These are phyloP conservation scores for Pichia sp. DNA, from an alignment of 1,139 yeast genomes.

Conservation along the genomic window DNA sequence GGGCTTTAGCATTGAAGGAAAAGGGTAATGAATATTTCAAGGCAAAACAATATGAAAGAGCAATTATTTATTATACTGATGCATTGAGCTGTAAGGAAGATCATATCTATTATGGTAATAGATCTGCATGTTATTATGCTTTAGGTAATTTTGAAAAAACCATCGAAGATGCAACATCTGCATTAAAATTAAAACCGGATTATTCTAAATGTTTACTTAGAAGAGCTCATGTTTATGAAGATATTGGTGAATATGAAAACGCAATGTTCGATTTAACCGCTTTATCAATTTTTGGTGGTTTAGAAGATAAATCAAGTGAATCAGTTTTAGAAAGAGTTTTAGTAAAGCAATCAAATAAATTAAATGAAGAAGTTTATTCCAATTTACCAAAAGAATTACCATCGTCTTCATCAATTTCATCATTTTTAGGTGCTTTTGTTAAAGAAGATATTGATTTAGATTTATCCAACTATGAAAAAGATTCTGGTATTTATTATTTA, in stretches of 20 bases:
- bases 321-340: slow-evolving; percentile 82
- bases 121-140: slow-evolving; percentile 93
- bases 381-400: slow-evolving; percentile 59
- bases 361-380: slow-evolving; percentile 55
- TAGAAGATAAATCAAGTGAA: slow-evolving; percentile 73
- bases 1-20: slow-evolving; percentile 77
- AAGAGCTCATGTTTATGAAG: slow-evolving; percentile 83
- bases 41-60: slow-evolving; percentile 56
- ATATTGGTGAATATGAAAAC: slow-evolving; percentile 67
- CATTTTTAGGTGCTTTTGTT: slow-evolving; percentile 78
- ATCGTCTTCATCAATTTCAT: slow-evolving; percentile 75
- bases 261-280: slow-evolving; percentile 93
- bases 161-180: slow-evolving; percentile 79
- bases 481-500: slow-evolving; percentile 57
- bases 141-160: slow-evolving; percentile 75
- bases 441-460: slow-evolving; percentile 29
- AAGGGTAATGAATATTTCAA: slow-evolving; percentile 77
- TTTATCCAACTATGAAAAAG: slow-evolving; percentile 37
- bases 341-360: slow-evolving; percentile 64
- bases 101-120: slow-evolving; percentile 86
- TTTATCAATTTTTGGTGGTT: slow-evolving; percentile 68
- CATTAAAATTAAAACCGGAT: slow-evolving; percentile 79
- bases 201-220: slow-evolving; percentile 83
- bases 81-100: slow-evolving; percentile 74
- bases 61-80: slow-evolving; percentile 68